These are phyloP conservation scores for Xylariaceae sp. DNA, from an alignment of 2,329 filamentous ascomycete genomes.

Conservation along the genomic window DNA sequence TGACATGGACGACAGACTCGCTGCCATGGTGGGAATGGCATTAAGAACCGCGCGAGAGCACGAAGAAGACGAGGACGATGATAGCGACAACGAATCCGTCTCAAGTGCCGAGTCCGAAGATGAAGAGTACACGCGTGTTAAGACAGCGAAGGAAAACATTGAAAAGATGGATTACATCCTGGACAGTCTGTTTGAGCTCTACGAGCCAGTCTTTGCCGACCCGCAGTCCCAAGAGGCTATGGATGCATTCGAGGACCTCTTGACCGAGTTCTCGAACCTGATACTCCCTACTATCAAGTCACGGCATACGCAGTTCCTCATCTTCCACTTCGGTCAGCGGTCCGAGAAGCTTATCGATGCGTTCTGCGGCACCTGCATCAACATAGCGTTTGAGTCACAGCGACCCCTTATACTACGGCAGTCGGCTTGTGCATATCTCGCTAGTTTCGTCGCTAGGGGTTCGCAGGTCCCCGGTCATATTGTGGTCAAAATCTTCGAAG, in stretches of 20 bases:
- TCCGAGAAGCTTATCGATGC: slow-evolving; percentile 72
- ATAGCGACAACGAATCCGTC: slow-evolving; percentile 66
- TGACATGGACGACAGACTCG: slow-evolving; percentile 83
- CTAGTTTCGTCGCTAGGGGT: slow-evolving; percentile 88
- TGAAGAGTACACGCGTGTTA: slow-evolving; percentile 59
- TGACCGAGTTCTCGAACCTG: slow-evolving; percentile 80
- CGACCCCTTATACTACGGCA: slow-evolving; percentile 71
- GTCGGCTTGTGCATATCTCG: slow-evolving; percentile 84
- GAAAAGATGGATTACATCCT: slow-evolving; percentile 89
- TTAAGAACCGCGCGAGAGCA: slow-evolving; percentile 38
- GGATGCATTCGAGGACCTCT: slow-evolving; percentile 69
- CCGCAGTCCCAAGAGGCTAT: slow-evolving; percentile 65
- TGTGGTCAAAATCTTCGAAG: slow-evolving; percentile 75
- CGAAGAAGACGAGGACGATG: slow-evolving; percentile 49
- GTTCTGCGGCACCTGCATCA: slow-evolving; percentile 73
- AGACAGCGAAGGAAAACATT: slow-evolving; percentile 72
- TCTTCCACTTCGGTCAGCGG: slow-evolving; percentile 90
- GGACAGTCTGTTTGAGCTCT: slow-evolving; percentile 80
- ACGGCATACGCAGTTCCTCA: slow-evolving; percentile 87
- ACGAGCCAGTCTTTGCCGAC: slow-evolving; percentile 65
- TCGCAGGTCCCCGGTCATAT: slow-evolving; percentile 70
- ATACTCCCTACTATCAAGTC: slow-evolving; percentile 89
- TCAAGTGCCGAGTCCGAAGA: slow-evolving; percentile 64
- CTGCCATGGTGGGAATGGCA: slow-evolving; percentile 63
- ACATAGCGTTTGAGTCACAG: slow-evolving; percentile 65